Base-by-base conservation (phyloP, 2,329 filamentous ascomycete genomes). In the Fusarium lateritium region DNA sequence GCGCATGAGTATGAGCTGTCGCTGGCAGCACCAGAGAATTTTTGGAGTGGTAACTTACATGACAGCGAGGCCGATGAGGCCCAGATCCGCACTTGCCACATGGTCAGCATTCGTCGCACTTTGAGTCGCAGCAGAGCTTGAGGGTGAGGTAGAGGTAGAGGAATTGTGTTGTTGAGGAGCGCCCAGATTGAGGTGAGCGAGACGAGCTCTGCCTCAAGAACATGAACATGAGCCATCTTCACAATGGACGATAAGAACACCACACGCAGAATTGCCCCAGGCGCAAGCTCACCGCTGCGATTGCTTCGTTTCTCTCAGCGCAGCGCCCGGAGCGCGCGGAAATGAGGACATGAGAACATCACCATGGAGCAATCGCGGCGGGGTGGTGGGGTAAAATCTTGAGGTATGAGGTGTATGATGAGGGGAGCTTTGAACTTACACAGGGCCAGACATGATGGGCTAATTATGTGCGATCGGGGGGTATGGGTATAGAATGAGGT, bases 41-140 rank as follows among this genome's bases (percentile, higher is more conserved):
- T 44, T 49, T 39, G 17, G 38, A 49, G 55, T 39, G 36, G 43
- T 19, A 56, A 87, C 86, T 83, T 85, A 88, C 92, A 96, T 96
- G 84, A 96, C 93, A 85, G 93, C 93, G 86, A 96, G 88, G 89
- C 93, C 93, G 82, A 96, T 95, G 80, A 96, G 92, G 87, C 93
- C 93, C 84, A 96, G 91, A 90, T 96, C 92, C 89, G 90, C 90
- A 85, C 91, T 93, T 85, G 80, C 77, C 68, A 77, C 79, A 83
- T 77, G 75, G 85, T 90, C 83, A 89, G 88, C 84, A 88, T 84
- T 78, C 72, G 76, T 79, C 73, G 78, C 69, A 77, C 76, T 69
- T 67, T 71, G 72, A 69, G 56, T 61, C 54, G 73, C 56, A 49
- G 63, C 53, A 65, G 75, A 55, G 67, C 69, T 67, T 69, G 52